Evolutionary conservation across 164 flowering plant species (phyloP).

Genomic region (Brasenia schreberi): DNA sequence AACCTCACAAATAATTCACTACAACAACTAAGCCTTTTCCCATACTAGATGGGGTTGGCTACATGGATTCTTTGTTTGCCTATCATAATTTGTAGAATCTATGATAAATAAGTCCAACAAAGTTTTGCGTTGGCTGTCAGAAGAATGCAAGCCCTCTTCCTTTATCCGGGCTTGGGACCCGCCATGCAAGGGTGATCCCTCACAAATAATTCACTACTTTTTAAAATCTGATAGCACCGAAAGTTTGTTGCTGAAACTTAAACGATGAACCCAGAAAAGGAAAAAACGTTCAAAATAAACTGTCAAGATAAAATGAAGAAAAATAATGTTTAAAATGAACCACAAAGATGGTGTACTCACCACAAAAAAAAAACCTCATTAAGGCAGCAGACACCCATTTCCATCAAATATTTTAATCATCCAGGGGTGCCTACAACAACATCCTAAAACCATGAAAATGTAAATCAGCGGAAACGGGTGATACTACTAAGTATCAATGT

Average conservation of each 20-base stretch:
- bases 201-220: too few species aligned
- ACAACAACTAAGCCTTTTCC: too few species aligned
- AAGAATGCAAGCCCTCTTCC: too few species aligned
- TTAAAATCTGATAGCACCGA: background rate
- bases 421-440: slow-evolving; percentile 98
- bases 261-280: background rate
- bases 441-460: slow-evolving; percentile 34
- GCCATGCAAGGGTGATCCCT: too few species aligned
- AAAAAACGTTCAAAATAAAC: background rate
- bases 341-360: slow-evolving; percentile 26
- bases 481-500: background rate
- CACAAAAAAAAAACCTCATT: slow-evolving; percentile 85
- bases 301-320: background rate
- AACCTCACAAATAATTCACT: too few species aligned
- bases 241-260: background rate
- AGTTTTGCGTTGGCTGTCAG: too few species aligned
- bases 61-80: too few species aligned
- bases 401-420: slow-evolving; percentile 78
- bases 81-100: too few species aligned
- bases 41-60: too few species aligned
- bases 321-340: background rate
- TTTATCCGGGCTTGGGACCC: too few species aligned
- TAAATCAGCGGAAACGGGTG: slow-evolving; percentile 1
- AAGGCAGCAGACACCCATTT: slow-evolving; percentile 59
- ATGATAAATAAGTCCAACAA: too few species aligned